phyloP scores from a whole-genome alignment of 805 yeast species.

The Clavispora santaluciae region DNA sequence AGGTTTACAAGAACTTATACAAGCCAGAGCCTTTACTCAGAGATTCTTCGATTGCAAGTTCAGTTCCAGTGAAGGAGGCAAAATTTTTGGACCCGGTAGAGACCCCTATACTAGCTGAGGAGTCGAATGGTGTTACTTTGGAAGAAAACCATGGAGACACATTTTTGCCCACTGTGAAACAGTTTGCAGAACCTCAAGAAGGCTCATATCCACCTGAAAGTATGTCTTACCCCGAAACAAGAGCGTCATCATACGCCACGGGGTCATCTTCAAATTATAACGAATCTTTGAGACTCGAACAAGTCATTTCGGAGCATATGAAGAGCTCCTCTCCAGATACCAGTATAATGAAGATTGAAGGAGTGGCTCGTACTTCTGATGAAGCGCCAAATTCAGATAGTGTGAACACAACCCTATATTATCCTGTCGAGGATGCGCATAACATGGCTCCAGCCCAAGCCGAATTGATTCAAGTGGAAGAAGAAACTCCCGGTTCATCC shows the following conservation, averaged over 20 bases:
- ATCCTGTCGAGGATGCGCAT: not conserved
- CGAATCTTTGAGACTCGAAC: not conserved
- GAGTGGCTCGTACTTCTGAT: too few species aligned
- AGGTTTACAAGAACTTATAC: constrained; percentile 17
- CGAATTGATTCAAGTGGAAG: not conserved
- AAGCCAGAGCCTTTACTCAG: constrained; percentile 22
- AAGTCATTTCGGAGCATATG: not conserved
- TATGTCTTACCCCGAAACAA: not conserved
- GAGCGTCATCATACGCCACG: not conserved
- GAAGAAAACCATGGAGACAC: not conserved
- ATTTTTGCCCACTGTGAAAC: too few species aligned
- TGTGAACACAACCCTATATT: not conserved
- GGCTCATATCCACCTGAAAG: too few species aligned
- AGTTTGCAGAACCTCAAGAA: too few species aligned
- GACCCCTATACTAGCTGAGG: too few species aligned
- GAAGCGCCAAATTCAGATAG: not conserved
- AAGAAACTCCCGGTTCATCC: too few species aligned
- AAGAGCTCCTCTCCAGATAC: too few species aligned
- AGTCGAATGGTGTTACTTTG: not conserved
- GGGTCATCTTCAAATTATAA: not conserved
- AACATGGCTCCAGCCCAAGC: not conserved
- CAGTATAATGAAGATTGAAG: too few species aligned
- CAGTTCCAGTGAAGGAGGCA: not conserved
- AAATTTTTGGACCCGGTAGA: not conserved
- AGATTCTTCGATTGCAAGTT: constrained; percentile 8